Evolutionary conservation across 2,329 filamentous ascomycete species (phyloP).

Genomic region (Sclerotinia glacialis): DNA sequence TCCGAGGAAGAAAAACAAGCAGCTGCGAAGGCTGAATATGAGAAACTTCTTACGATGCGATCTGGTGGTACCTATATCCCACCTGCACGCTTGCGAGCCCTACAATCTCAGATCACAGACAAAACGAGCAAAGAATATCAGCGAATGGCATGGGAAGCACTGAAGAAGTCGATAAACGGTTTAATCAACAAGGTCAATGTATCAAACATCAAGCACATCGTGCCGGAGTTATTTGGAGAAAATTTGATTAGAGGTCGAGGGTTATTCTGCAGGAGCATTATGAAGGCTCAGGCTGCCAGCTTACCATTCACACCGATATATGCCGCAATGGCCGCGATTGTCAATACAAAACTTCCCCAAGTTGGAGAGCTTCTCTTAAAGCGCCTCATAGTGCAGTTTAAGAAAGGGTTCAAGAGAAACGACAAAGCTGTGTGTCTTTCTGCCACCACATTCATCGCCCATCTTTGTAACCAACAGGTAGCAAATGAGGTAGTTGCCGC

Average conservation of each 20-base stretch:
- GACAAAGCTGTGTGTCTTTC: constrained; percentile 95
- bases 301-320: constrained; percentile 96
- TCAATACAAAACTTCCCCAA: constrained; percentile 95
- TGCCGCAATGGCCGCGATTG: constrained; percentile 90
- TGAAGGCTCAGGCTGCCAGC: constrained; percentile 97
- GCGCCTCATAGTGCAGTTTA: constrained; percentile 84
- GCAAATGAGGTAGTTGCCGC: constrained; percentile 90
- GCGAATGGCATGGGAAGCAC: constrained; percentile 97
- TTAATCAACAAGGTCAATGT: constrained; percentile 99
- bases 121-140: constrained; percentile 96
- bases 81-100: constrained; percentile 80
- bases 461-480: constrained; percentile 94
- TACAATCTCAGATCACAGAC: constrained; percentile 96
- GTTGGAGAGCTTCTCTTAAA: constrained; percentile 88
- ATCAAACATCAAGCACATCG: constrained; percentile 95
- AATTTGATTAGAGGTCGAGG: constrained; percentile 89
- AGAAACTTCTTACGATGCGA: constrained; percentile 86
- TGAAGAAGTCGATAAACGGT: constrained; percentile 98
- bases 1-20: constrained; percentile 84
- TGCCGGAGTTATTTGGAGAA: constrained; percentile 92
- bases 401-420: constrained; percentile 92
- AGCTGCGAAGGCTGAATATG: constrained; percentile 86
- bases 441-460: constrained; percentile 90
- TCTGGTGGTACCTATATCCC: constrained; percentile 97
- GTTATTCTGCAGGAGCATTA: constrained; percentile 91